A percentile compares a stretch with the other conserved stretches of the same genome.
Evolutionary conservation across 108 stramenopile species (phyloP).

Genomic region (Ochromonas danica): DNA sequence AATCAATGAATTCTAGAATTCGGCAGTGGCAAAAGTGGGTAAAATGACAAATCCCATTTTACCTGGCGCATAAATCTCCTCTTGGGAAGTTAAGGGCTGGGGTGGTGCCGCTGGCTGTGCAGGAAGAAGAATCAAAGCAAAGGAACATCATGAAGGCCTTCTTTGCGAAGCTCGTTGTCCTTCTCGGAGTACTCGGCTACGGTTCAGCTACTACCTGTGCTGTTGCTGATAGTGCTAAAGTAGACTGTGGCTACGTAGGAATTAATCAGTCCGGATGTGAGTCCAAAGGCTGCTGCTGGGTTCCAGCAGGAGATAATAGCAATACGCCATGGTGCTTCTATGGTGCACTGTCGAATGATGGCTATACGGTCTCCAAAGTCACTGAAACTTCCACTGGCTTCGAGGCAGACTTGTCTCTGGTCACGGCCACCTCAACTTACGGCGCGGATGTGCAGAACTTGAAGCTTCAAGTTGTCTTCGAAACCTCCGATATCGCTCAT

Average conservation of each 20-base stretch:
- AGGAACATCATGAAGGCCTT: no score
- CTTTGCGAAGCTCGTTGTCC: no score
- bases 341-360: neutral
- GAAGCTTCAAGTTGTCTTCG: neutral
- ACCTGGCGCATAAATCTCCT: no score
- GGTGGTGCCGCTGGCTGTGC: no score
- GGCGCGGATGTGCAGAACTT: neutral
- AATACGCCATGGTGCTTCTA: slow-evolving; percentile 34
- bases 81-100: no score
- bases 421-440: neutral
- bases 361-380: neutral
- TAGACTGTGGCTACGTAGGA: slow-evolving; percentile 34
- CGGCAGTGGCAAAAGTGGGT: no score
- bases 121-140: no score
- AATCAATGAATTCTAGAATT: no score
- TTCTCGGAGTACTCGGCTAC: neutral
- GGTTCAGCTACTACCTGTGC: slow-evolving; percentile 4
- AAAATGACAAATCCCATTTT: no score
- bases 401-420: neutral
- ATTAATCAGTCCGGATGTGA: slow-evolving; percentile 5
- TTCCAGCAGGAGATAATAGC: neutral
- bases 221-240: neutral
- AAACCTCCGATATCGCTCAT: neutral
- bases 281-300: slow-evolving; percentile 33
- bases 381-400: slow-evolving; percentile 23